Percentiles rank a stretch among this genome's conserved stretches.
These are phyloP conservation scores for Nissolia schottii DNA, from an alignment of 306 rosid species.

Conservation along the genomic window DNA sequence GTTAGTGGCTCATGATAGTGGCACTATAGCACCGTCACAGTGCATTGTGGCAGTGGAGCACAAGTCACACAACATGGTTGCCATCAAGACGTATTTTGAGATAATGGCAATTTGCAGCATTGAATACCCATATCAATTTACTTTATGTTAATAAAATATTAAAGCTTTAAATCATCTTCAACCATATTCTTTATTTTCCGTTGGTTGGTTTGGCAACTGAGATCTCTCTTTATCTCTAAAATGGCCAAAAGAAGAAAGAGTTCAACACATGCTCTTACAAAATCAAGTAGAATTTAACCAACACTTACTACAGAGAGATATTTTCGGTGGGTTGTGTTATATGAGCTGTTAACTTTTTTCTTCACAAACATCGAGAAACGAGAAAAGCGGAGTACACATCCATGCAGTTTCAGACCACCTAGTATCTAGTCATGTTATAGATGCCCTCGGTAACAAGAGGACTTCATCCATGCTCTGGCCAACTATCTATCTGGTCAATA, in stretches of 20 bases:
- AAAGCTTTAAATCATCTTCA: conserved; percentile 4
- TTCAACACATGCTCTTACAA: not conserved
- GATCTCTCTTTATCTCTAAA: not conserved
- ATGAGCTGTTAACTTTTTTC: not conserved
- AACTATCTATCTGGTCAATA: conserved; percentile 7
- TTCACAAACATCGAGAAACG: not conserved
- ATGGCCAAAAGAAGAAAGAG: not conserved
- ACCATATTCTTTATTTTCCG: not conserved
- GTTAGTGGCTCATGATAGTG: too few species aligned
- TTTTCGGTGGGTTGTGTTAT: not conserved
- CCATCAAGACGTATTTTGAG: too few species aligned
- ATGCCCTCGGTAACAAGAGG: not conserved
- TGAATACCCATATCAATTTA: too few species aligned
- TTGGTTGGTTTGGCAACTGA: not conserved
- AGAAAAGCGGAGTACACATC: not conserved
- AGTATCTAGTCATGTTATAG: conserved; percentile 1
- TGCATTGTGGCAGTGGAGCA: too few species aligned
- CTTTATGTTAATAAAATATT: not conserved
- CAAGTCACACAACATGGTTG: too few species aligned
- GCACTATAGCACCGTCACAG: too few species aligned
- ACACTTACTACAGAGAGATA: conserved; percentile 6
- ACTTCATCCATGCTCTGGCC: conserved; percentile 8
- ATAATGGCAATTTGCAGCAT: too few species aligned
- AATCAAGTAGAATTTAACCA: not conserved
- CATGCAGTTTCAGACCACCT: conserved; percentile 5